phyloP scores from a whole-genome alignment of 208 protist species.

The Leishmania martiniquensis region DNA sequence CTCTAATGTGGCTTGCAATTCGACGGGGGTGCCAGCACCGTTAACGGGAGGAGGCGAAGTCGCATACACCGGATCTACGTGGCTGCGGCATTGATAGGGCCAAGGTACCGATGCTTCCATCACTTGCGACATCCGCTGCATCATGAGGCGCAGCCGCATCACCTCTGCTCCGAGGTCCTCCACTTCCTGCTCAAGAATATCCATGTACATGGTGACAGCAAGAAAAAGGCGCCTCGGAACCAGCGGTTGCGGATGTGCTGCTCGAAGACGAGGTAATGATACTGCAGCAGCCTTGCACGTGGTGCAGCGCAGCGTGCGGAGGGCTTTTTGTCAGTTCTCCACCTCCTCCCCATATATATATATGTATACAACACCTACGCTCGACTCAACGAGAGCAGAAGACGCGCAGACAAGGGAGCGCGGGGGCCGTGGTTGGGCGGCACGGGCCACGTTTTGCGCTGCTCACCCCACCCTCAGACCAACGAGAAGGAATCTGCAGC shows the following conservation, averaged over 20 bases:
- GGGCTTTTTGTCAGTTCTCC: no score
- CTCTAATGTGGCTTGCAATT: conserved; percentile 25
- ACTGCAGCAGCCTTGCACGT: no score
- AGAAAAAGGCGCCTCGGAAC: no score
- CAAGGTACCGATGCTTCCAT: conserved; percentile 38
- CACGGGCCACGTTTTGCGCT: neutral
- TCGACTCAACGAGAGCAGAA: no score
- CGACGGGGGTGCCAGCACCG: neutral
- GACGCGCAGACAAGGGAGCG: neutral
- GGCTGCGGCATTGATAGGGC: neutral
- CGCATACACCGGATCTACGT: conserved; percentile 11
- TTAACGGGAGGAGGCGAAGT: neutral
- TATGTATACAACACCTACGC: no score
- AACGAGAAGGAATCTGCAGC: neutral
- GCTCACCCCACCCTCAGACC: neutral
- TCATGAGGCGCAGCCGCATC: conserved; percentile 85
- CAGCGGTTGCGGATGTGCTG: no score
- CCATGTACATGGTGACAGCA: conserved; percentile 65
- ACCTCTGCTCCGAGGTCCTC: conserved; percentile 83
- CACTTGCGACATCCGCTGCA: conserved; percentile 68
- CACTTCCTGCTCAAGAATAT: conserved; percentile 83
- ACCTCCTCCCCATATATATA: no score
- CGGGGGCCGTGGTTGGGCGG: neutral
- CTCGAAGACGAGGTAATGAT: no score
- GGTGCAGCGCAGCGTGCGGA: no score